Evolutionary conservation across 225 moss, liverwort and hornwort species (phyloP), one percentile per base, ranked within the genome.

Genomic region (Takakia lepidozioides): DNA sequence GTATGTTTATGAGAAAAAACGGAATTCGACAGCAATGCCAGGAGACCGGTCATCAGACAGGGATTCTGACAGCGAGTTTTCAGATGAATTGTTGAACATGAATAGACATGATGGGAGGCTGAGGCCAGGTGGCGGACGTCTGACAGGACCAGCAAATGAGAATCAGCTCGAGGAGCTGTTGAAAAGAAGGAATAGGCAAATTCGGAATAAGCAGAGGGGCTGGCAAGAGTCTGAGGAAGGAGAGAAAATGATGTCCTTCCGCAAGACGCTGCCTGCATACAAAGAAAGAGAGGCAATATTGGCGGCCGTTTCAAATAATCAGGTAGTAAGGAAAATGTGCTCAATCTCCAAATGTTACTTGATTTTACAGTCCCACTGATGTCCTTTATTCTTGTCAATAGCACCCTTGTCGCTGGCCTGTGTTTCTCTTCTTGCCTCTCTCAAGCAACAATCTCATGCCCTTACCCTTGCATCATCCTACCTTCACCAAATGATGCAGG

Each of bases 141-240:
- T 70, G 41, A 52, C 65, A 29, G 45, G 10, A 52, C 78, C 78
- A 34, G 78, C 73, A 40, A 79, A 73, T 73, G 78, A 73, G 36
- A 67, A 49, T 49, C 73, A 73, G 41, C 26, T 66, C 36, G 80
- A 91, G 52, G 95, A 91, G 54, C 52, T 91, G 37, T 78, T 60
- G 60, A 78, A 53, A 15, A 71, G 59, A 61, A 75, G 75, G 10
- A 87, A 82, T 55, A 57, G 80, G 52, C 84, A 90, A 41, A 69
- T 85, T 69, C 77, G 64, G 32, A 82, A 75, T 27, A 87, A 75
- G 68, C 95, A 98, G 61, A 71, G 73, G 28, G 68, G 77, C 43
- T 91, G 87, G 95, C 68, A 76, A 60, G 90, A 87, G 48, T 76
- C 63, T 38, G 73, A 71, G 2, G 75, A 76, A 34, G 95, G 95